Conservation (phyloP, 805 yeast genomes). For the Suhomyces sp. region DNA sequence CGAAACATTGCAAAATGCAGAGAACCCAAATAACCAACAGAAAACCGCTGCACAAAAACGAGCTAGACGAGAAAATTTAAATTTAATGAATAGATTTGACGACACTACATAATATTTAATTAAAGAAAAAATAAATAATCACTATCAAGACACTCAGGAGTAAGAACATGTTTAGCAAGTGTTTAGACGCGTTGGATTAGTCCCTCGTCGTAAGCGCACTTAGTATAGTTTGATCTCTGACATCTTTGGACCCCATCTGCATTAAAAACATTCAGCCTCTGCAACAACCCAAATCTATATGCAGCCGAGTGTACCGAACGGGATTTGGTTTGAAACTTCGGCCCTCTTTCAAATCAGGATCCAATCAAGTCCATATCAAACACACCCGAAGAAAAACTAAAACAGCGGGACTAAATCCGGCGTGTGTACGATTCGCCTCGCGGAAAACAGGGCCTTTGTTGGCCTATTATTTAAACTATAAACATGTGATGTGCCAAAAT, state of each 20-base stretch:
- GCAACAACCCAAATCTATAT: not conserved
- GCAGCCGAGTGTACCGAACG: not conserved
- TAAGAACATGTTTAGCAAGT: not conserved
- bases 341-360: not conserved
- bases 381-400: not conserved
- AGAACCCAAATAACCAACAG: not conserved
- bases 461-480: not conserved
- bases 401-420: not conserved
- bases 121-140: not conserved
- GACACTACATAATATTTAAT: not conserved
- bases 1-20: not conserved
- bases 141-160: not conserved
- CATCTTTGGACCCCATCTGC: not conserved
- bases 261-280: not conserved
- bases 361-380: not conserved
- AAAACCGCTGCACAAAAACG: not conserved
- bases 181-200: not conserved
- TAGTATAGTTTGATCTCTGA: not conserved
- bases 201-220: not conserved
- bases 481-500: not conserved
- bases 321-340: not conserved
- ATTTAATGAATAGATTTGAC: not conserved
- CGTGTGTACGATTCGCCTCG: not conserved
- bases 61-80: constrained; percentile 1
- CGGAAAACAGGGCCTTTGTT: not conserved